Base-by-base conservation (phyloP, 2,329 filamentous ascomycete species). In the Fonsecaea pedrosoi region DNA sequence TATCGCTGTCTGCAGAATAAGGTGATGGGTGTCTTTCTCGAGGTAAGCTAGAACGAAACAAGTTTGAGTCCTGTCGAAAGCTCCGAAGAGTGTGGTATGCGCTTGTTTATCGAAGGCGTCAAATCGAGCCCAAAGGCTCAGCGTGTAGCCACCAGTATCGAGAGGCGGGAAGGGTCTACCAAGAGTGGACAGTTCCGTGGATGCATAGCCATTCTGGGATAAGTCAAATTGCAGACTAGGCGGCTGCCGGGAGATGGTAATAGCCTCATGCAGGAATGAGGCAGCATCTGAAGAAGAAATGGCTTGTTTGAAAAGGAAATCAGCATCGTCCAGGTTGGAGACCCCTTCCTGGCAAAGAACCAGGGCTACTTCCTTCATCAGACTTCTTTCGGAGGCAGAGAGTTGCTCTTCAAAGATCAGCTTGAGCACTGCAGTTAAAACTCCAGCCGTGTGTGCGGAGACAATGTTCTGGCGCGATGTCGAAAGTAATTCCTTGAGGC, bases 1-100 rank as follows among this genome's bases (percentile, higher is more conserved):
- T 68, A 98, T 91, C 18, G 95, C 97, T 7, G 96, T 98, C 79
- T 99, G 95, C 5, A 99, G 82, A 72, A 99, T 99, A 72, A 99
- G 91, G 78, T 97, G 95, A 68, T 87, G 91, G 1, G 92, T 96
- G 77, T 97, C 94, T 75, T 90, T 93, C 77, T 99, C 96, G 45
- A 99, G 84, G 75, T 99, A 99, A 67, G 93, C 89, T 72, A 99
- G 87, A 40, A 99, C 81, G 75, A 99, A 99, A 78, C 95, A 99
- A 4, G 92, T 92, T 77, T 98, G 94, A 4, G 88, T 92, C 3
- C 90, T 85, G 79, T 99, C 95, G 78, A 96, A 98, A 8, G 95
- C 92, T 32, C 95, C 95, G 77, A 99, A 99, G 13, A 99, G 86
- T 0, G 95, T 99, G 0, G 95, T 99, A 77, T 99, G 95, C 15